Base-by-base conservation (phyloP, 2,329 filamentous ascomycete genomes). In the Beauveria brongniartii region DNA sequence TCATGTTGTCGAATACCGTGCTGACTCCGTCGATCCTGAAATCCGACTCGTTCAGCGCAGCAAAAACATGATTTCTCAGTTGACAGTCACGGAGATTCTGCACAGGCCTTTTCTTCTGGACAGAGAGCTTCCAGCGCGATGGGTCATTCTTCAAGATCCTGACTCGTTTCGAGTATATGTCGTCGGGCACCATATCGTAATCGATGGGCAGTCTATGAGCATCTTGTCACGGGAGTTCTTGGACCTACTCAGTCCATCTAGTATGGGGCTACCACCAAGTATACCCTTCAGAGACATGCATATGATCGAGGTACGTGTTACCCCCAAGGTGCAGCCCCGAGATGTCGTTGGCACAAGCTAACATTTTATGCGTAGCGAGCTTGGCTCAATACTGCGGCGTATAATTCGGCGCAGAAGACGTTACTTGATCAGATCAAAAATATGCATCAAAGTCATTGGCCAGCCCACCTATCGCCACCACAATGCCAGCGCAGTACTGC, bases 71-170 rank as follows among this genome's bases (percentile, higher is more conserved):
- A 26, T 61, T 10, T 24, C 61, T 6, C 57, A 63, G 43, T 8
- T 22, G 2, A 55, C 53, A 41, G 54, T 61, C 46, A 63, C 58
- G 1, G 37, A 40, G 2, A 58, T 61, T 6, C 40, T 64, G 14
- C 60, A 56, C 5, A 41, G 16, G 7, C 60, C 62, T 1, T 56
- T 64, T 55, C 14, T 47, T 2, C 41, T 64, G 14, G 43, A 56
- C 22, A 30, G 37, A 18, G 60, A 64, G 20, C 55, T 58, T 3
- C 51, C 62, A 5, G 62, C 61, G 2, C 60, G 60, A 20, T 64
- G 62, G 62, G 20, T 62, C 5, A 61, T 64, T 1, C 22, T 64
- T 14, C 60, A 61, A 24, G 62, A 60, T 16, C 9, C 60, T 8
- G 24, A 47, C 20, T 43, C 51, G 2, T 62, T 64, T 16, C 47